These are phyloP conservation scores for Talaromyces amestolkiae DNA, from an alignment of 2,329 filamentous ascomycete species.

Conservation along the genomic window DNA sequence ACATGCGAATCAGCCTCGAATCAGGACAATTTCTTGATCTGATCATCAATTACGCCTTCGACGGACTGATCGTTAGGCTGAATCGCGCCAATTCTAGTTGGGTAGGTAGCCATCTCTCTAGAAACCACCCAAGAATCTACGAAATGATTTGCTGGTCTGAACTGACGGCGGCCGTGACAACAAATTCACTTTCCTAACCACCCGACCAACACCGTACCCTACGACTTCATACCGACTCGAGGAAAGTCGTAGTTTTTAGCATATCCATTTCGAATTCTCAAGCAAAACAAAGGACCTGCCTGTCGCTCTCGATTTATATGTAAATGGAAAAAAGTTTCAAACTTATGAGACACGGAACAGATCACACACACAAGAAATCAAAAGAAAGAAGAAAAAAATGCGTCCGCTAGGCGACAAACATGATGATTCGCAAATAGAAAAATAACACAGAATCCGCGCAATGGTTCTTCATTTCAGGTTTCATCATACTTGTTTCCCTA, in stretches of 20 bases:
- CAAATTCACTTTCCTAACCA: too few species aligned
- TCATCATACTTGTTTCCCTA: not conserved
- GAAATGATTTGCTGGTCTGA: not conserved
- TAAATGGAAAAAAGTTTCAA: not conserved
- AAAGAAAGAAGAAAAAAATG: not conserved
- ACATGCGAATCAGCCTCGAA: not conserved
- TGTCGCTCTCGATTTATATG: conserved; percentile 9
- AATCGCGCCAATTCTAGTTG: not conserved
- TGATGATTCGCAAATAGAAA: not conserved
- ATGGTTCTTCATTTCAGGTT: not conserved
- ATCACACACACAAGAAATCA: not conserved
- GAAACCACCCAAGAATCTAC: not conserved
- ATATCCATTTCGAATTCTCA: not conserved
- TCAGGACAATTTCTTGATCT: not conserved
- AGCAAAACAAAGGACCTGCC: conserved; percentile 3
- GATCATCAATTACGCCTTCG: not conserved
- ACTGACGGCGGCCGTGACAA: not conserved
- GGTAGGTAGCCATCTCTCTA: not conserved
- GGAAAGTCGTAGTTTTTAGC: not conserved
- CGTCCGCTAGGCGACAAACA: conserved; percentile 9
- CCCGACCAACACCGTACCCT: not conserved
- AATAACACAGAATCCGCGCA: not conserved
- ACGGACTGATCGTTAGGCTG: not conserved
- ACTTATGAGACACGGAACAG: conserved; percentile 1
- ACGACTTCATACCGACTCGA: not conserved